Conservation (phyloP, 495 filamentous ascomycete species). For the Tuber brumale region DNA sequence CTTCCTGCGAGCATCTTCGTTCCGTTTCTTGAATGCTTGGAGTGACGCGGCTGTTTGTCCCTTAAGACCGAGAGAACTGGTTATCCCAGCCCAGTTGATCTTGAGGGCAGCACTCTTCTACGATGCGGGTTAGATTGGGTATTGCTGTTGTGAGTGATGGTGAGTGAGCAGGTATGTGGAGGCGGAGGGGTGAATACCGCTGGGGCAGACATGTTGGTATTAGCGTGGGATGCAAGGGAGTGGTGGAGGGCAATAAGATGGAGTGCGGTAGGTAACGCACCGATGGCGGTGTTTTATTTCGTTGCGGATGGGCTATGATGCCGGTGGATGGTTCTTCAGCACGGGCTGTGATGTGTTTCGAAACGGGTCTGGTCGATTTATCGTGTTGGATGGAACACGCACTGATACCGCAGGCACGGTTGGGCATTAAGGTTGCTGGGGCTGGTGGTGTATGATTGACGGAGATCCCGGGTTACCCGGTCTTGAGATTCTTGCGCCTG, state of each 20-base stretch:
- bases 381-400: neutral
- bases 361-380: neutral
- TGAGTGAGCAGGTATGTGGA: neutral
- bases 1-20: constrained; percentile 96
- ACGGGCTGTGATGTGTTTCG: neutral
- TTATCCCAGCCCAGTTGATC: constrained; percentile 95
- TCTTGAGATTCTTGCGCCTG: neutral
- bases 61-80: constrained; percentile 85
- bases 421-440: neutral
- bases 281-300: neutral
- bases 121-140: constrained; percentile 36
- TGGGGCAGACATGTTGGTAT: constrained; percentile 30
- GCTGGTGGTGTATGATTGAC: neutral
- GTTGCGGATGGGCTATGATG: neutral
- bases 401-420: neutral
- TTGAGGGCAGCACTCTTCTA: constrained; percentile 98
- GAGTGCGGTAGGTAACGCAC: neutral
- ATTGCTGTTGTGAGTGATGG: constrained; percentile 1
- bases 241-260: neutral
- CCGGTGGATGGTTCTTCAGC: neutral
- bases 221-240: neutral
- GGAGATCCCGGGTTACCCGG: neutral
- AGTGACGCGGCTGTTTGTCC: constrained; percentile 87
- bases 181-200: constrained; percentile 18
- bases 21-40: constrained; percentile 96